A percentile compares a stretch with the other conserved stretches of the same genome.
phyloP scores from a whole-genome alignment of 768 basidiomycete genomes.

The Boletus edulis region DNA sequence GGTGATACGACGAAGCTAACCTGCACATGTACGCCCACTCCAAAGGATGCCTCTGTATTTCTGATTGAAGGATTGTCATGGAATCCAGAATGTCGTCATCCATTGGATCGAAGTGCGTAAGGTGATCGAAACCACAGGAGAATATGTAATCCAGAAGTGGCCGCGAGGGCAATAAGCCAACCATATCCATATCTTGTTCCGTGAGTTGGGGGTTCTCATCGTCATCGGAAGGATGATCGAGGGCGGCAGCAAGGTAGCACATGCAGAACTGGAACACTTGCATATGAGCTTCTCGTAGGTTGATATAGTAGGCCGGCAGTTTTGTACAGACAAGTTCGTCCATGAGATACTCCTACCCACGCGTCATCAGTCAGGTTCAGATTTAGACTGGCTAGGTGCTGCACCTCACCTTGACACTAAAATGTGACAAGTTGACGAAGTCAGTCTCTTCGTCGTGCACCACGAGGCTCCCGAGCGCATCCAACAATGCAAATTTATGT shows the following conservation, averaged over 20 bases:
- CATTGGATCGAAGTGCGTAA: background rate
- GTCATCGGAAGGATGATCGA: background rate
- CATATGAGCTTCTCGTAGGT: background rate
- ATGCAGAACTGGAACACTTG: background rate
- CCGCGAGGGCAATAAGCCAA: background rate
- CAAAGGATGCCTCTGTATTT: background rate
- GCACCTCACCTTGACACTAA: constrained; percentile 22
- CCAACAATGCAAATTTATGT: constrained; percentile 5
- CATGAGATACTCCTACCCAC: constrained; percentile 14
- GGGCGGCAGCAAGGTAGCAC: background rate
- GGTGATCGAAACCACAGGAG: background rate
- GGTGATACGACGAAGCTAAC: background rate
- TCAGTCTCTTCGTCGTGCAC: constrained; percentile 8
- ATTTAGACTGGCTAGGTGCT: too few species aligned
- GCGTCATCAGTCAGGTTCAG: too few species aligned
- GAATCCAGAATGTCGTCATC: background rate
- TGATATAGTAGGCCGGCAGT: background rate
- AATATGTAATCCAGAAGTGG: background rate
- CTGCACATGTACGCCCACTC: background rate
- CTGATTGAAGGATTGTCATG: background rate
- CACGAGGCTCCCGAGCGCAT: constrained; percentile 17
- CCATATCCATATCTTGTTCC: too few species aligned
- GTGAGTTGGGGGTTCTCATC: too few species aligned
- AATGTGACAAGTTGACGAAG: constrained; percentile 17
- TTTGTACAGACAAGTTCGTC: background rate